phyloP scores from a whole-genome alignment of 1,284 basidiomycete genomes.

The Tilletia caries region DNA sequence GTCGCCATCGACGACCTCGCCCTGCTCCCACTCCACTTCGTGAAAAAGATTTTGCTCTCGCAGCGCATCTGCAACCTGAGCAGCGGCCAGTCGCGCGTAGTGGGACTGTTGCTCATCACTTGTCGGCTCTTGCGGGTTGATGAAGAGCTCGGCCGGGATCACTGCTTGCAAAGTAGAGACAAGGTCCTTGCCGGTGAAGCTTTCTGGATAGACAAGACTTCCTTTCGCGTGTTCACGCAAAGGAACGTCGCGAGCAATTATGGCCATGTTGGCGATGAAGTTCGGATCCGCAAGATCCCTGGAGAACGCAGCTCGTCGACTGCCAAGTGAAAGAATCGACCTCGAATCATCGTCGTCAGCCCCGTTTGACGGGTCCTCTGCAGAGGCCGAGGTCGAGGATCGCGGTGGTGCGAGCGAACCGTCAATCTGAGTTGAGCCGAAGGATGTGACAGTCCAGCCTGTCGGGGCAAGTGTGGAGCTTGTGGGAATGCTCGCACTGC shows the following conservation, averaged over 20 bases:
- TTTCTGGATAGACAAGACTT: slow-evolving; percentile 45
- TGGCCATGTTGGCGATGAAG: slow-evolving; percentile 5
- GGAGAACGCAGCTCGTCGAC: slow-evolving; percentile 5
- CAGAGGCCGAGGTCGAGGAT: not conserved
- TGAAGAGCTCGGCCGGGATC: slow-evolving; percentile 24
- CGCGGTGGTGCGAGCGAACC: not conserved
- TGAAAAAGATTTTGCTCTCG: slow-evolving; percentile 68
- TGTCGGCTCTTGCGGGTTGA: slow-evolving; percentile 7
- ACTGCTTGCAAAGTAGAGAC: slow-evolving; percentile 40
- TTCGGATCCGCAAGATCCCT: slow-evolving; percentile 8
- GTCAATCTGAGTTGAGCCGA: not conserved
- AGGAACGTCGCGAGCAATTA: slow-evolving; percentile 9
- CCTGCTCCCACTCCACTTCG: slow-evolving; percentile 91
- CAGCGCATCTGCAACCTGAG: slow-evolving; percentile 5
- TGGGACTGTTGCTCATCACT: not conserved
- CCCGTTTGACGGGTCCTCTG: not conserved
- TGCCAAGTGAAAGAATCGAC: slow-evolving; percentile 7
- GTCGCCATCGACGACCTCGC: slow-evolving; percentile 77
- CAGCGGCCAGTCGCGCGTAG: not conserved
- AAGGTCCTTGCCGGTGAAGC: slow-evolving; percentile 50
- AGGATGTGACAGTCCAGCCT: not conserved
- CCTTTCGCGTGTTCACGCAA: slow-evolving; percentile 27
- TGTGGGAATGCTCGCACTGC: not conserved
- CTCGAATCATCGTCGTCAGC: not conserved
- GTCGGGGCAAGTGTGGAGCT: not conserved